Evolutionary conservation across 257 asterid genomes (phyloP).

Genomic region (Coffea eugenioides): DNA sequence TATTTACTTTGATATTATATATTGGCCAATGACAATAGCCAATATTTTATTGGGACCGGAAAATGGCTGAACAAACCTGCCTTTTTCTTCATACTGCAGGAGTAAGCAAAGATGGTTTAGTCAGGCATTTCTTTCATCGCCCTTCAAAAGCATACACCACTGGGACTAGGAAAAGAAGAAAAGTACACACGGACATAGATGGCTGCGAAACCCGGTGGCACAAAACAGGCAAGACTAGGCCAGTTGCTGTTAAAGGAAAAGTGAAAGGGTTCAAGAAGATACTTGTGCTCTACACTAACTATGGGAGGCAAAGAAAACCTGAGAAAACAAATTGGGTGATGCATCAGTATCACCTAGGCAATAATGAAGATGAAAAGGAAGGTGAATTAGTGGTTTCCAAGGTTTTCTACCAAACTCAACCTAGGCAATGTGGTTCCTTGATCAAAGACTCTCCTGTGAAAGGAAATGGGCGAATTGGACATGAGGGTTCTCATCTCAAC

Average conservation of each 20-base stretch:
- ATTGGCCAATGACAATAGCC: background rate
- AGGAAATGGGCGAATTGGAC: slow-evolving; percentile 16
- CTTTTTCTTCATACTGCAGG: slow-evolving; percentile 21
- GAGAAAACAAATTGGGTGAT: slow-evolving; percentile 53
- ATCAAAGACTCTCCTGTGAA: slow-evolving; percentile 23
- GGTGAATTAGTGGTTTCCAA: slow-evolving; percentile 47
- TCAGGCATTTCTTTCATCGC: slow-evolving; percentile 46
- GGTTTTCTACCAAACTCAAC: slow-evolving; percentile 49
- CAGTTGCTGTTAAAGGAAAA: slow-evolving; percentile 34
- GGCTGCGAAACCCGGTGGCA: slow-evolving; percentile 51
- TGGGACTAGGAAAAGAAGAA: slow-evolving; percentile 46
- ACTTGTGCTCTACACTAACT: slow-evolving; percentile 45
- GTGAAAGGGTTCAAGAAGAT: slow-evolving; percentile 51
- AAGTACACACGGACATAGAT: slow-evolving; percentile 37
- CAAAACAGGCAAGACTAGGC: slow-evolving; percentile 47
- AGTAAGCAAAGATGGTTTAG: slow-evolving; percentile 40
- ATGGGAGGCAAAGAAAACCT: slow-evolving; percentile 46
- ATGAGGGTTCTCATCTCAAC: slow-evolving; percentile 9
- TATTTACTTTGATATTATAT: background rate
- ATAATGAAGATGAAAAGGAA: slow-evolving; percentile 47
- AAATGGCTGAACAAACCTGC: background rate
- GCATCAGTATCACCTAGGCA: slow-evolving; percentile 54
- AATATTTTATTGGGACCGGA: background rate
- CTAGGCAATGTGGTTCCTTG: slow-evolving; percentile 40
- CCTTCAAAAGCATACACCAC: slow-evolving; percentile 53